Evolutionary conservation across 306 rosid species (phyloP), one percentile per base, ranked within the genome.

Genomic region (Sophora flavescens): DNA sequence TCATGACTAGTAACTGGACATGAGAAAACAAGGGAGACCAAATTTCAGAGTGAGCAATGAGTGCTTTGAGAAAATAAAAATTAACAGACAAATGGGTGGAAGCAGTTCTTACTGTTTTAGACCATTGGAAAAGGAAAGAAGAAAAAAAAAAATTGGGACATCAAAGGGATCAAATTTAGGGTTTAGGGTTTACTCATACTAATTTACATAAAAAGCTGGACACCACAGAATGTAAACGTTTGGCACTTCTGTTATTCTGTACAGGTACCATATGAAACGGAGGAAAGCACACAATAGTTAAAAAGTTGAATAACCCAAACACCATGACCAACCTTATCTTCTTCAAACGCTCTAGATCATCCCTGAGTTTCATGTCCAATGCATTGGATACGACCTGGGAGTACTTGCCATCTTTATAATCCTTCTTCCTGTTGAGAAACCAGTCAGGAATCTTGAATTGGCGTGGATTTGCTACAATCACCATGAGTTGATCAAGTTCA

Each of bases 301-400:
- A 30, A 16, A 69, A 8, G 8, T 41, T 63, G 6, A 62, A 6
- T 18, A 76, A 52, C 30, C 42, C 1, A 68, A 65, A 5, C 12
- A 42, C 3, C 69, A 60, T 7, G 39, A 60, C 35, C 15, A 16
- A 91, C 97, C 94, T 91, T 85, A 91, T 91, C 89, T 91, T 91
- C 89, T 91, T 91, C 89, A 91, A 80, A n/a, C 97, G 86, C 87
- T 91, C 97, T 38, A 91, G 88, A 74, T 91, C 93, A 73, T 91
- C 97, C 85, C 97, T 89, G 42, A 89, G 90, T 83, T 91, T 91
- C 97, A 91, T 91, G 75, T 91, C 97, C 82, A 91, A 63, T 3
- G 92, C 92, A 71, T 91, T 91, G 30, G 96, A 88, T 10, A 88
- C 90, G 12, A 88, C 91, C 81, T 90, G 96, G 0, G 96, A 88